Conservation (phyloP, 306 rosid species). For the Amphicarpaea edgeworthii region DNA sequence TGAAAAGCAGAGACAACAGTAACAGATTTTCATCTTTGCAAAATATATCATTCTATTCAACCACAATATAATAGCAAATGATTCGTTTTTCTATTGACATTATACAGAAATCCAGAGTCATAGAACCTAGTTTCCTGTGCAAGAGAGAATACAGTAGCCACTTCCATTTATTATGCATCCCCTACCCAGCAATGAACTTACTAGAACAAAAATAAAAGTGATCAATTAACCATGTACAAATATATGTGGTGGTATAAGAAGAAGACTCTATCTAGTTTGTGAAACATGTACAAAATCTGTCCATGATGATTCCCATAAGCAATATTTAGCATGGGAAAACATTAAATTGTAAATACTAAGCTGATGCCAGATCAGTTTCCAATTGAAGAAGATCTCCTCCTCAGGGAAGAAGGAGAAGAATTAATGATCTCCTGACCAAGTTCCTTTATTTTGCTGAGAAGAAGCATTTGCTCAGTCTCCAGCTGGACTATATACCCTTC, state of each 20-base stretch:
- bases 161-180: slow-evolving; percentile 20
- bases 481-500: slow-evolving; percentile 77
- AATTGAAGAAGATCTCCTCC: slow-evolving; percentile 53
- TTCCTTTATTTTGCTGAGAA: slow-evolving; percentile 81
- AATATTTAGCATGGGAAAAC: slow-evolving; percentile 18
- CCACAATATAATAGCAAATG: background rate
- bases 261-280: slow-evolving; percentile 29
- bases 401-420: slow-evolving; percentile 65
- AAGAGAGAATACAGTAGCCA: slow-evolving; percentile 22
- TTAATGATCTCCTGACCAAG: slow-evolving; percentile 77
- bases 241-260: slow-evolving; percentile 32
- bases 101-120: slow-evolving; percentile 27
- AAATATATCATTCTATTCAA: slow-evolving; percentile 8
- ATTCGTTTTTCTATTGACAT: slow-evolving; percentile 7
- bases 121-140: background rate
- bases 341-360: background rate
- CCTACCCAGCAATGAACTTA: slow-evolving; percentile 17
- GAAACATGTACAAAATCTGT: slow-evolving; percentile 48
- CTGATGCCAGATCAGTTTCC: slow-evolving; percentile 41
- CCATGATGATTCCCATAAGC: background rate
- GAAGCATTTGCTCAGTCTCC: slow-evolving; percentile 89
- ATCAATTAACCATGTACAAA: slow-evolving; percentile 50
- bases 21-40: background rate
- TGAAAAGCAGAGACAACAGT: background rate
- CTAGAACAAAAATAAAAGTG: slow-evolving; percentile 20